Conservation (phyloP, 2,329 filamentous ascomycete genomes). For the Diaporthe sp. region DNA sequence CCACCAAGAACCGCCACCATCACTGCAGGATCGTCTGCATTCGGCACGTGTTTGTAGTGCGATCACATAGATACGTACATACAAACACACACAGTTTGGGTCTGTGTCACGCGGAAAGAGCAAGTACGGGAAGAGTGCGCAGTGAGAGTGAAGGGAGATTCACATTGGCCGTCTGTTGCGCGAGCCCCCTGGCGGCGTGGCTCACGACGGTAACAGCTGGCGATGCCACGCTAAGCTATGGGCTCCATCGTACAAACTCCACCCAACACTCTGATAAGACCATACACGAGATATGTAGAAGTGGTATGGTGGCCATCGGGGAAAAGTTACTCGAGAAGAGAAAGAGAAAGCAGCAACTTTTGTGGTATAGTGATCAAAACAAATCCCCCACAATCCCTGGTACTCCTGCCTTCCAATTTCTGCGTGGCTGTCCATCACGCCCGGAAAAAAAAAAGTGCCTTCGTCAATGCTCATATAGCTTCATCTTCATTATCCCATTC, state of each 20-base stretch:
- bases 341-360: slow-evolving; percentile 48
- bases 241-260: neutral
- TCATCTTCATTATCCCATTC: slow-evolving; percentile 9
- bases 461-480: slow-evolving; percentile 16
- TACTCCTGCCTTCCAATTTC: slow-evolving; percentile 38
- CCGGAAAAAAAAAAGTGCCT: neutral
- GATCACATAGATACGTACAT: neutral
- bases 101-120: neutral
- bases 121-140: neutral
- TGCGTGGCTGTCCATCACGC: slow-evolving; percentile 7
- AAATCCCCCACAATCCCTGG: slow-evolving; percentile 39
- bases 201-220: neutral
- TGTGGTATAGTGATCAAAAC: slow-evolving; percentile 51
- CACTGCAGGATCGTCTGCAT: neutral
- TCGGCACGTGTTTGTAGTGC: slow-evolving; percentile 1
- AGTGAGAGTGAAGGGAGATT: neutral
- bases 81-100: neutral
- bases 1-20: neutral
- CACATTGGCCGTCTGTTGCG: neutral
- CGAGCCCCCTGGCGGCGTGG: slow-evolving; percentile 1
- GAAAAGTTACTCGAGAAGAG: slow-evolving; percentile 11
- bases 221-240: neutral
- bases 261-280: neutral
- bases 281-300: slow-evolving; percentile 13
- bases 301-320: neutral